phyloP scores from a whole-genome alignment of 768 basidiomycete species.

The Podaxis pistillaris region DNA sequence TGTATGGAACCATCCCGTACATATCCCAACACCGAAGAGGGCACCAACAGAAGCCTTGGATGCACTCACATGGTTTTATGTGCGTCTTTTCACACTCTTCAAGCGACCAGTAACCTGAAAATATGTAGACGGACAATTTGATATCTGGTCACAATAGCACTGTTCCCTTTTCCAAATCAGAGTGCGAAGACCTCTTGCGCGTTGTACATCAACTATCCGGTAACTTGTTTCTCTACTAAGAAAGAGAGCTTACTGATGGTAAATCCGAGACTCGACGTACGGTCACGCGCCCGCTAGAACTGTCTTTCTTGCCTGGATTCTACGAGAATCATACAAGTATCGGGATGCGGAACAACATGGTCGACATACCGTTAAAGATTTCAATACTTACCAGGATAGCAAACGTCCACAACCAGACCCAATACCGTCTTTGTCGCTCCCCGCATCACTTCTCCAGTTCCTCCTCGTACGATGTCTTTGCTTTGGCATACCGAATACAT shows the following conservation, averaged over 20 bases:
- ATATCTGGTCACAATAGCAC: conserved; percentile 40
- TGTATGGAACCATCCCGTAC: conserved; percentile 47
- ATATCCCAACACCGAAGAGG: conserved; percentile 38
- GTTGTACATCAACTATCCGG: conserved; percentile 35
- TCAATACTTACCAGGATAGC: conserved; percentile 22
- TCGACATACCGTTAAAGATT: conserved; percentile 34
- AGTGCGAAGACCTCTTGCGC: conserved; percentile 50
- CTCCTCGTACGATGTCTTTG: conserved; percentile 42
- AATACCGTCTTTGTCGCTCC: conserved; percentile 14
- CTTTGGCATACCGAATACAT: conserved; percentile 53
- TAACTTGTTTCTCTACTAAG: conserved; percentile 16
- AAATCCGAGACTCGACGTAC: conserved; percentile 28
- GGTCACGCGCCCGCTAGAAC: conserved; percentile 39
- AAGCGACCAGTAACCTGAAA: neutral
- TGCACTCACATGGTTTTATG: conserved; percentile 50
- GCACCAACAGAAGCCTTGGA: conserved; percentile 47
- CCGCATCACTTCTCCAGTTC: conserved; percentile 19
- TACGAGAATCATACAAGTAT: conserved; percentile 51
- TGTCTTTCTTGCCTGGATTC: conserved; percentile 47
- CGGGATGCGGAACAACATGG: conserved; percentile 46
- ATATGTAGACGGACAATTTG: conserved; percentile 43
- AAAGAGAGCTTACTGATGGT: neutral
- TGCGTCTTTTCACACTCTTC: conserved; percentile 19
- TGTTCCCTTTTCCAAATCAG: conserved; percentile 52
- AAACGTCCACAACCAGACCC: conserved; percentile 11